phyloP scores from a whole-genome alignment of 805 yeast species.

The Pichia deserticola region DNA sequence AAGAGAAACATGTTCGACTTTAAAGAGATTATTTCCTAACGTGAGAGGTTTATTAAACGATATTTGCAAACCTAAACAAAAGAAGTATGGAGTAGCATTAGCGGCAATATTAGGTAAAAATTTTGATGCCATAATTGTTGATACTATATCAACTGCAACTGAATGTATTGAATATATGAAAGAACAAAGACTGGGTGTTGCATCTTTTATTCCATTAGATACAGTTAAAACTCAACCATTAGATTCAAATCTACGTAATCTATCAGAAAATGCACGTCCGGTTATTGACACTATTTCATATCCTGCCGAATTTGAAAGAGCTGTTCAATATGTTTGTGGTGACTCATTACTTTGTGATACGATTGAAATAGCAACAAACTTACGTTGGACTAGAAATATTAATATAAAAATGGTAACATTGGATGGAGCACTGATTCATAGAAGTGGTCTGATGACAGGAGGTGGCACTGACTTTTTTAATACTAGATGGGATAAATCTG shows the following conservation, averaged over 20 bases:
- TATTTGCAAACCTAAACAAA: constrained; percentile 67
- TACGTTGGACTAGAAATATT: constrained; percentile 59
- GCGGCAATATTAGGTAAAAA: constrained; percentile 71
- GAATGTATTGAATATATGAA: constrained; percentile 72
- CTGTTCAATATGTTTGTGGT: constrained; percentile 74
- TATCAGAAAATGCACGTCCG: constrained; percentile 54
- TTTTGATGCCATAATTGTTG: constrained; percentile 81
- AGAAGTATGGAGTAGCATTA: constrained; percentile 65
- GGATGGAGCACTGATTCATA: constrained; percentile 79
- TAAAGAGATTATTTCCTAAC: constrained; percentile 75
- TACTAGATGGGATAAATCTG: constrained; percentile 66
- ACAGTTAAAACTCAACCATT: constrained; percentile 54
- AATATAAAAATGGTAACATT: constrained; percentile 67
- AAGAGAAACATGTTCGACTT: constrained; percentile 62
- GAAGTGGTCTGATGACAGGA: constrained; percentile 89
- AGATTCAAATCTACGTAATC: constrained; percentile 45
- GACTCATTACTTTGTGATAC: constrained; percentile 72
- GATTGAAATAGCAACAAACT: constrained; percentile 55
- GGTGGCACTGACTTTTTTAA: constrained; percentile 54
- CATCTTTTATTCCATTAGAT: constrained; percentile 85
- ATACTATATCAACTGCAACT: constrained; percentile 62
- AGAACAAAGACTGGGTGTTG: constrained; percentile 77
- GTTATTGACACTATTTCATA: constrained; percentile 66
- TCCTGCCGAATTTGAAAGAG: constrained; percentile 62
- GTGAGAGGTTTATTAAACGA: constrained; percentile 79